These are phyloP conservation scores for Moesziomyces parantarcticus DNA, from an alignment of 1,284 basidiomycete genomes.

Conservation along the genomic window DNA sequence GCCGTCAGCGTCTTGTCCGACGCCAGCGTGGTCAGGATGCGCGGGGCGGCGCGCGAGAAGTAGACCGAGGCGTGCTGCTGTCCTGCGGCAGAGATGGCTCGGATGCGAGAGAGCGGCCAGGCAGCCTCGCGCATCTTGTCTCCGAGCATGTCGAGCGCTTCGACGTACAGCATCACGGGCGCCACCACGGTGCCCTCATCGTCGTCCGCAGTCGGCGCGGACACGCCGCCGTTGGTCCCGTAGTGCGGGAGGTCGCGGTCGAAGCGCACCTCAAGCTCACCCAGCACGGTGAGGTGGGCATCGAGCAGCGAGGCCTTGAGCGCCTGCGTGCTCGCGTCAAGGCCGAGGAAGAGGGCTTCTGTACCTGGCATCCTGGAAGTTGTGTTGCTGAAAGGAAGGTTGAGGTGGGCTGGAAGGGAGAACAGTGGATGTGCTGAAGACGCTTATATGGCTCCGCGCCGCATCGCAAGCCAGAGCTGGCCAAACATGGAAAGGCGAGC, in stretches of 20 bases:
- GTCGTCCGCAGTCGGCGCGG: constrained; percentile 21
- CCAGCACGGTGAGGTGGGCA: constrained; percentile 74
- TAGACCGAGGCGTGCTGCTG: constrained; percentile 95
- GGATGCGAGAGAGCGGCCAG: constrained; percentile 74
- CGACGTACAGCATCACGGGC: constrained; percentile 84
- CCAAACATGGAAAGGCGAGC: not conserved
- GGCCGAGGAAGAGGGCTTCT: constrained; percentile 77
- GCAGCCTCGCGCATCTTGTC: constrained; percentile 75
- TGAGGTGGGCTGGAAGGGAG: not conserved
- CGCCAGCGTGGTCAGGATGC: constrained; percentile 74
- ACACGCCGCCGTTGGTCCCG: constrained; percentile 73
- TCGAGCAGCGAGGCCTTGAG: constrained; percentile 78
- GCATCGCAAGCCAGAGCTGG: not conserved
- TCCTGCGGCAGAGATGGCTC: constrained; percentile 79
- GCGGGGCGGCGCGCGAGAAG: constrained; percentile 76
- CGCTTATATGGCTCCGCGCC: not conserved
- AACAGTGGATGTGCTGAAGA: no score
- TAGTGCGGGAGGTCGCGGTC: constrained; percentile 81
- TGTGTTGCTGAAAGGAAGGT: constrained; percentile 1
- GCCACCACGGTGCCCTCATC: constrained; percentile 74
- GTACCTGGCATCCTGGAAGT: constrained; percentile 3
- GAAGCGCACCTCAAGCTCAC: constrained; percentile 82
- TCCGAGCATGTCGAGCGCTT: constrained; percentile 83
- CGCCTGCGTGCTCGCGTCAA: constrained; percentile 88
- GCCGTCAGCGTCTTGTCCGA: constrained; percentile 71